Evolutionary conservation across 768 basidiomycete genomes (phyloP).

Genomic region (Chalciporus chontae): DNA sequence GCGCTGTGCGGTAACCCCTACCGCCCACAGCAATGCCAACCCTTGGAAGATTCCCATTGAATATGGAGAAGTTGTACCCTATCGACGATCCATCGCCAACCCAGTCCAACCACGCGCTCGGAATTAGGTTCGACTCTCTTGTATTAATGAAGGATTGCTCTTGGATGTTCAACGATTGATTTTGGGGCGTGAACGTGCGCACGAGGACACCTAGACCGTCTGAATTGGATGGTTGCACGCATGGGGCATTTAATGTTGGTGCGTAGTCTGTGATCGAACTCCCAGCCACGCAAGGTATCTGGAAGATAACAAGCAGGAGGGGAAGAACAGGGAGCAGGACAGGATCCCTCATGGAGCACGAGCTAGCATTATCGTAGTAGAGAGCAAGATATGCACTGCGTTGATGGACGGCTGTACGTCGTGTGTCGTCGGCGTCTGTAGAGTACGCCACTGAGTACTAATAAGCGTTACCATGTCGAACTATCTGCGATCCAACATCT

Average conservation of each 20-base stretch:
- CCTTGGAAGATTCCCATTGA: slow-evolving; percentile 43
- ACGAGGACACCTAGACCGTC: slow-evolving; percentile 35
- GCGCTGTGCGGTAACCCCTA: slow-evolving; percentile 65
- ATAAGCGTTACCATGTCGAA: too few species aligned
- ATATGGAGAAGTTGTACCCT: slow-evolving; percentile 48
- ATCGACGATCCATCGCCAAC: slow-evolving; percentile 49
- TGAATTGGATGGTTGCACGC: slow-evolving; percentile 43
- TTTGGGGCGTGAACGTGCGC: slow-evolving; percentile 47
- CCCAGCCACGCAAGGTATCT: neutral
- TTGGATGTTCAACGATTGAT: slow-evolving; percentile 46
- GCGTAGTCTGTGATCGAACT: slow-evolving; percentile 47
- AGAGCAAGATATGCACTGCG: slow-evolving; percentile 8
- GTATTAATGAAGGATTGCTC: slow-evolving; percentile 47
- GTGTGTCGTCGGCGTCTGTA: neutral
- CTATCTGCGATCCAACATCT: too few species aligned
- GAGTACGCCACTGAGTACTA: neutral
- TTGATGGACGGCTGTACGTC: slow-evolving; percentile 13
- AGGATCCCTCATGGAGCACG: slow-evolving; percentile 5
- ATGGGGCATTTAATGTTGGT: slow-evolving; percentile 44
- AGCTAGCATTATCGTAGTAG: slow-evolving; percentile 7
- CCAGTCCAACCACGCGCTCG: slow-evolving; percentile 57
- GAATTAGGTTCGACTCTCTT: slow-evolving; percentile 40
- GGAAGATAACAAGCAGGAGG: neutral
- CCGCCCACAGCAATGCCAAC: slow-evolving; percentile 69
- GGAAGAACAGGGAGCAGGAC: neutral